Percentiles rank a stretch among this genome's conserved stretches.
Evolutionary conservation across 768 basidiomycete genomes (phyloP).

Genomic region (Podaxis sp.): DNA sequence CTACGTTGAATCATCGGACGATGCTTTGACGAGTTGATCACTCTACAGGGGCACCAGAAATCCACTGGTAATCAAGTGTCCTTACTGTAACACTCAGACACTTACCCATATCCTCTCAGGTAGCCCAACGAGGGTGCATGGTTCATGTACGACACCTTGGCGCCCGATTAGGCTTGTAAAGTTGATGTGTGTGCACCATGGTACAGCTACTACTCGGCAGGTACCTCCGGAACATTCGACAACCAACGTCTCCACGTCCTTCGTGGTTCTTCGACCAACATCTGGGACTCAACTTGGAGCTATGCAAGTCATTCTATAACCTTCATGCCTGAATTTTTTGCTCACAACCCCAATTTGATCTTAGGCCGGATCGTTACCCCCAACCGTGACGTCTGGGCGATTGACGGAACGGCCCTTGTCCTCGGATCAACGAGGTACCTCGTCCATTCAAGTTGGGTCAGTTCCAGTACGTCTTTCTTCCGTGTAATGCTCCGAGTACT

Average conservation of each 20-base stretch:
- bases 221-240: conserved; percentile 25
- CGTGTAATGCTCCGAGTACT: background rate
- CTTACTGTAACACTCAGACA: background rate
- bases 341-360: background rate
- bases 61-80: conserved; percentile 20
- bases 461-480: conserved; percentile 18
- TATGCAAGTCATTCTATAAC: conserved; percentile 20
- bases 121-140: conserved; percentile 23
- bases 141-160: conserved; percentile 14
- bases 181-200: background rate
- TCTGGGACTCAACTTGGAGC: conserved; percentile 29
- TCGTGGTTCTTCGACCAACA: conserved; percentile 24
- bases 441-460: conserved; percentile 30
- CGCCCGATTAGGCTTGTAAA: background rate
- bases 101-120: background rate
- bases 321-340: background rate
- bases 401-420: conserved; percentile 28
- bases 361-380: conserved; percentile 26
- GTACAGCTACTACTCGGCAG: conserved; percentile 27
- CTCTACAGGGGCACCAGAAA: conserved; percentile 27
- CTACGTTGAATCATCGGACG: background rate
- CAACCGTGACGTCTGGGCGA: conserved; percentile 30
- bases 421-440: conserved; percentile 21
- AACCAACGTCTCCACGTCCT: conserved; percentile 29
- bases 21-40: background rate